phyloP scores from a whole-genome alignment of 164 flowering plant genomes.

The Malania oleifera region DNA sequence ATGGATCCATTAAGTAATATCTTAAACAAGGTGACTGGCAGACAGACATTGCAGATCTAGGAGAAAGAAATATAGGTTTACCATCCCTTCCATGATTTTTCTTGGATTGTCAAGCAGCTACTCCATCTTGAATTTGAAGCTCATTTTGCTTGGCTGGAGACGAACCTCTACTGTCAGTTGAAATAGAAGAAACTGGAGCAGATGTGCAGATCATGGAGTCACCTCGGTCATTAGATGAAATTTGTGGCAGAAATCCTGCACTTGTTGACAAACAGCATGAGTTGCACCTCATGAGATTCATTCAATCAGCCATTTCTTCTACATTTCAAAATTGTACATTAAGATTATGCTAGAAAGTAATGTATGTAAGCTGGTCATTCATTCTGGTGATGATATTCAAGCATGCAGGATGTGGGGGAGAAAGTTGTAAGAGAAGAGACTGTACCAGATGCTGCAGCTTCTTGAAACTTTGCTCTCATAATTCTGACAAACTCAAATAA shows the following conservation, averaged over 20 bases:
- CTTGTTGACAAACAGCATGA: conserved; percentile 4
- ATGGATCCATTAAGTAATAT: conserved; percentile 10
- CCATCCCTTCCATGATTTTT: conserved; percentile 22
- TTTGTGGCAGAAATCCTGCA: conserved; percentile 35
- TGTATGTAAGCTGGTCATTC: neutral
- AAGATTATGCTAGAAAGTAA: neutral
- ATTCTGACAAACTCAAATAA: conserved; percentile 78
- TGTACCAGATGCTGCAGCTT: conserved; percentile 58
- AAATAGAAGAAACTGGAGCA: conserved; percentile 49
- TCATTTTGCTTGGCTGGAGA: conserved; percentile 26
- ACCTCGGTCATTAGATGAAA: conserved; percentile 36
- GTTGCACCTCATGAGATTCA: neutral
- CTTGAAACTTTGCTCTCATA: conserved; percentile 75
- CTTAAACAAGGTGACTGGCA: conserved; percentile 55
- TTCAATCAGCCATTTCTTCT: too few species aligned
- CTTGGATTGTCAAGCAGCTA: conserved; percentile 16
- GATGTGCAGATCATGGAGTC: conserved; percentile 37
- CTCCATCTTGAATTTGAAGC: conserved; percentile 14
- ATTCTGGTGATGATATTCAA: neutral
- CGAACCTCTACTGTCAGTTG: conserved; percentile 37
- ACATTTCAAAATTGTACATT: neutral
- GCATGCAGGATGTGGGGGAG: neutral
- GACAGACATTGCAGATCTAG: conserved; percentile 42
- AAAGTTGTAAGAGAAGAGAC: neutral
- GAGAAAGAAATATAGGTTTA: conserved; percentile 31